Evolutionary conservation across 306 rosid species (phyloP).

Genomic region (Ormosia semicastrata): DNA sequence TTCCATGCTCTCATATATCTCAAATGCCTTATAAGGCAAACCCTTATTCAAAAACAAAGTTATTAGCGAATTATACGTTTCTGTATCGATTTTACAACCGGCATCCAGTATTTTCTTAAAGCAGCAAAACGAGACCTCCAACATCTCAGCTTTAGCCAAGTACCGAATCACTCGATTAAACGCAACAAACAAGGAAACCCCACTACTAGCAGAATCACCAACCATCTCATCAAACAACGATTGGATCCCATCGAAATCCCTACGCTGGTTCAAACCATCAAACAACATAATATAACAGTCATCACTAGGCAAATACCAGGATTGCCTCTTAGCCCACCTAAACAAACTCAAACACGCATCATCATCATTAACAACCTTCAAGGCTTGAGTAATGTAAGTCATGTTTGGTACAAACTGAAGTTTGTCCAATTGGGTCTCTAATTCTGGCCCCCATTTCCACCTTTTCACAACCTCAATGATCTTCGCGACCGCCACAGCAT

Average conservation of each 20-base stretch:
- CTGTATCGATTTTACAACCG: constrained; percentile 61
- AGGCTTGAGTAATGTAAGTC: constrained; percentile 66
- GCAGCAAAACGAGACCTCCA: constrained; percentile 86
- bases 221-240: constrained; percentile 84
- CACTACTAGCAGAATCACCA: constrained; percentile 54
- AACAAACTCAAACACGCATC: constrained; percentile 79
- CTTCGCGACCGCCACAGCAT: constrained; percentile 80
- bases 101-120: constrained; percentile 78
- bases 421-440: constrained; percentile 87
- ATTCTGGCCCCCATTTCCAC: constrained; percentile 99
- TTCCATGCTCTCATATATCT: constrained; percentile 90
- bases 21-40: constrained; percentile 88
- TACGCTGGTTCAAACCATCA: constrained; percentile 64
- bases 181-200: constrained; percentile 47
- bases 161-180: constrained; percentile 75
- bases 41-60: constrained; percentile 85
- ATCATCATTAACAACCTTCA: constrained; percentile 61
- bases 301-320: constrained; percentile 75
- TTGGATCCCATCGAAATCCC: constrained; percentile 80
- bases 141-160: constrained; percentile 84
- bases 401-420: constrained; percentile 84
- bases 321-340: constrained; percentile 89
- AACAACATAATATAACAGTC: constrained; percentile 71
- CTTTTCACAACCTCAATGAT: constrained; percentile 83
- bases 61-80: constrained; percentile 78